These are phyloP conservation scores for Shiraia sp. DNA, from an alignment of 2,329 filamentous ascomycete species.

Conservation along the genomic window DNA sequence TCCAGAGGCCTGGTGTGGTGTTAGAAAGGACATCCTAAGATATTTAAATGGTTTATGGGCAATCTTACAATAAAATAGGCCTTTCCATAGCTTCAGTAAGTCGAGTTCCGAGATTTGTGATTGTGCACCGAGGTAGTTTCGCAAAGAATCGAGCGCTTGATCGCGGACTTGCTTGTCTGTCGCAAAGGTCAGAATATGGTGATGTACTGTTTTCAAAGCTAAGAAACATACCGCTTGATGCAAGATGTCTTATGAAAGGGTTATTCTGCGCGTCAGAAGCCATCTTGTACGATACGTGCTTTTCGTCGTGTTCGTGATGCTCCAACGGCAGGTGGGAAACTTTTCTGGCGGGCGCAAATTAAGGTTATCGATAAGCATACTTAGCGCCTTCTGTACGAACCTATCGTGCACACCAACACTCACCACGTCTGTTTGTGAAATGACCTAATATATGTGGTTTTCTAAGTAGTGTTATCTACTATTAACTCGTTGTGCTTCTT, in stretches of 20 bases:
- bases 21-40: constrained; percentile 8
- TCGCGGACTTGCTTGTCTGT: constrained; percentile 78
- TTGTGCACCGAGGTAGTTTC: constrained; percentile 72
- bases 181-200: constrained; percentile 10
- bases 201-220: background rate
- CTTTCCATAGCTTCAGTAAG: constrained; percentile 89
- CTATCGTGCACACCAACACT: too few species aligned
- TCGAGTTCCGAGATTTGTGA: constrained; percentile 68
- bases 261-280: constrained; percentile 51
- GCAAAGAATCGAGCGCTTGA: constrained; percentile 75
- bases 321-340: constrained; percentile 19
- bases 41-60: background rate
- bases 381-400: too few species aligned
- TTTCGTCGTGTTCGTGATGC: constrained; percentile 6
- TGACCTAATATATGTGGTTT: too few species aligned
- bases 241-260: constrained; percentile 81
- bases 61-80: constrained; percentile 76
- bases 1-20: constrained; percentile 69
- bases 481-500: too few species aligned
- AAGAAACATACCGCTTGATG: constrained; percentile 70
- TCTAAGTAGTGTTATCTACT: too few species aligned
- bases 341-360: constrained; percentile 20
- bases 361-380: constrained; percentile 27
- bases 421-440: too few species aligned
- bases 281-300: constrained; percentile 23